Conservation (phyloP, 345 rosid genomes). For the Euphorbia peplus region DNA sequence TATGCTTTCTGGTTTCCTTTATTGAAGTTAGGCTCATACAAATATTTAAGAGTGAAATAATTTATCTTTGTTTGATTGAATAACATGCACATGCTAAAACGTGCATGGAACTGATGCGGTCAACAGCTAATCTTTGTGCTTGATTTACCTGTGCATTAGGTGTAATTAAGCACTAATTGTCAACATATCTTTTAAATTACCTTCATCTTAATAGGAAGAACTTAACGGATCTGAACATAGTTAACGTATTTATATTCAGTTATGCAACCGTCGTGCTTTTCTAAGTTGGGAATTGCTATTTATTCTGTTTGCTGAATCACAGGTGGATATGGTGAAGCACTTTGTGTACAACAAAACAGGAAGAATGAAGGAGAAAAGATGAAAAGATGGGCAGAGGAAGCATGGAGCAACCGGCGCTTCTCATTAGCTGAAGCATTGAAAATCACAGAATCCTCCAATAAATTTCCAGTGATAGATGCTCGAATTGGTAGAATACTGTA, state of each 20-base stretch:
- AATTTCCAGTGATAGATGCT: constrained; percentile 58
- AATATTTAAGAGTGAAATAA: background rate
- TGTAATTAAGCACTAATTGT: constrained; percentile 17
- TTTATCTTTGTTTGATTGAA: background rate
- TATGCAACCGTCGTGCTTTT: background rate
- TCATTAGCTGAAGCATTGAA: constrained; percentile 60
- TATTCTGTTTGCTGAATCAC: background rate
- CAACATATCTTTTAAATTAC: background rate
- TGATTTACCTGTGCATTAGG: constrained; percentile 57
- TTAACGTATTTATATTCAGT: background rate
- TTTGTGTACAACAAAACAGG: constrained; percentile 66
- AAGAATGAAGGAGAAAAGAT: constrained; percentile 76
- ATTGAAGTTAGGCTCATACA: background rate
- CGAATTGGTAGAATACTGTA: constrained; percentile 53
- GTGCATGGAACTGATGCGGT: background rate
- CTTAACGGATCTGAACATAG: background rate
- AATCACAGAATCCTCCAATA: constrained; percentile 34
- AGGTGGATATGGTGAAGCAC: constrained; percentile 82
- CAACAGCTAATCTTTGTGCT: background rate
- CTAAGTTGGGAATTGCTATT: background rate
- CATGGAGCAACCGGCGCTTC: constrained; percentile 67
- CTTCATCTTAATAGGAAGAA: background rate
- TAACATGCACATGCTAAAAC: too few relatives aligned
- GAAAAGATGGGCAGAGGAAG: constrained; percentile 75
- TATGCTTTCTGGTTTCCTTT: background rate